Percentiles rank a stretch among this genome's conserved stretches.
phyloP scores from a whole-genome alignment of 306 rosid genomes.

The Castanea mollissima region DNA sequence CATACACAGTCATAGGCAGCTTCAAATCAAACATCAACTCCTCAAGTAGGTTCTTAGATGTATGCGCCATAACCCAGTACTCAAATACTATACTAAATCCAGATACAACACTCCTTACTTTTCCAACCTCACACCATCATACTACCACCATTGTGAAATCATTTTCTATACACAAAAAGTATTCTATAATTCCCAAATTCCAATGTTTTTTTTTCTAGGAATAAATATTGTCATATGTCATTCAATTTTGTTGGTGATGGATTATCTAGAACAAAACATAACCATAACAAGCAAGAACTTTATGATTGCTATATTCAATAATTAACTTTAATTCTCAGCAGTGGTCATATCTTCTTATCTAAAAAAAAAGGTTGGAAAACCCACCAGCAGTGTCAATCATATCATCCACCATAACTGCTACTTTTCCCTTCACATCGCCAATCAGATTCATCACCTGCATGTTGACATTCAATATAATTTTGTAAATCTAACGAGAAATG shows the following conservation, averaged over 20 bases:
- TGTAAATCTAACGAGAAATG: conserved; percentile 1
- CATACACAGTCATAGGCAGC: no score
- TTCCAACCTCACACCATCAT: background rate
- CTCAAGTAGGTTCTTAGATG: no score
- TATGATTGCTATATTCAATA: background rate
- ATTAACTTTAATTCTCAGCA: background rate
- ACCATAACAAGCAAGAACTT: background rate
- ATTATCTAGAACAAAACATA: background rate
- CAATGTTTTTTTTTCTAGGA: no score
- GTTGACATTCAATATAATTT: conserved; percentile 21
- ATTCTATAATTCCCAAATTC: no score
- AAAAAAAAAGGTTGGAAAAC: conserved; percentile 18
- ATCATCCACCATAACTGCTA: conserved; percentile 96
- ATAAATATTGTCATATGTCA: background rate
- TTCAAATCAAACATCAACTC: no score
- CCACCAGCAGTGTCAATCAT: conserved; percentile 96
- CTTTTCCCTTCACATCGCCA: conserved; percentile 91
- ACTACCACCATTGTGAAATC: background rate
- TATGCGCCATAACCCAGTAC: no score
- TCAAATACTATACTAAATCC: background rate
- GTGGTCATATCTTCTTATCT: background rate
- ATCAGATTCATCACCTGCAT: conserved; percentile 94
- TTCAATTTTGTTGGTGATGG: background rate
- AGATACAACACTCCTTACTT: background rate
- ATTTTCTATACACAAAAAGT: no score